A percentile compares a stretch with the other conserved stretches of the same genome.
Evolutionary conservation across 2,329 filamentous ascomycete genomes (phyloP).

Genomic region (Trichoderma hamatum): DNA sequence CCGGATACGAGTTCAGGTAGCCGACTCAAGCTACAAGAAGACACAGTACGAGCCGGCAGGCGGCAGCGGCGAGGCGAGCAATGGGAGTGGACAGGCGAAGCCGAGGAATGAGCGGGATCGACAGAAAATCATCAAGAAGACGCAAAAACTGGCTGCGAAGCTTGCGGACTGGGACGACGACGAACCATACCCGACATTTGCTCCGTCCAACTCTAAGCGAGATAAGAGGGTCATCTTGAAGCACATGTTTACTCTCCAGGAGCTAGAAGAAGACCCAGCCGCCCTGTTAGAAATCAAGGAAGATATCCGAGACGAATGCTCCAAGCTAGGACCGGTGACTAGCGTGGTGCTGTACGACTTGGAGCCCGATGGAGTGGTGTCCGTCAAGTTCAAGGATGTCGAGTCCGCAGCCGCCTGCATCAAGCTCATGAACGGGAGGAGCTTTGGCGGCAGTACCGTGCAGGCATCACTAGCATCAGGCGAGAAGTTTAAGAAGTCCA

Average conservation of each 20-base stretch:
- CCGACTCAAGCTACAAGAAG: conserved; percentile 91
- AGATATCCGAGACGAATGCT: conserved; percentile 88
- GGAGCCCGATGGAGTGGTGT: conserved; percentile 82
- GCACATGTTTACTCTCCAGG: conserved; percentile 87
- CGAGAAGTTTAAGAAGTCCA: conserved; percentile 73
- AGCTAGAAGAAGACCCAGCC: conserved; percentile 82
- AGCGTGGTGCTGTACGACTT: conserved; percentile 90
- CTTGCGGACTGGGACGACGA: conserved; percentile 96
- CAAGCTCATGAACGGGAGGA: conserved; percentile 75
- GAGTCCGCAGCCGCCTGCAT: conserved; percentile 75
- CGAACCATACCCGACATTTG: conserved; percentile 57
- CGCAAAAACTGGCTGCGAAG: conserved; percentile 87
- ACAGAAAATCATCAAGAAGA: conserved; percentile 88
- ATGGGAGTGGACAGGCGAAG: conserved; percentile 41
- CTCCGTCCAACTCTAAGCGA: conserved; percentile 56
- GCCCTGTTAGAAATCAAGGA: conserved; percentile 90
- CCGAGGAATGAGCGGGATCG: conserved; percentile 68
- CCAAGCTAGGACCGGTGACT: conserved; percentile 82
- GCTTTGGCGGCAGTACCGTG: conserved; percentile 73
- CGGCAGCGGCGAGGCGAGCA: conserved; percentile 29
- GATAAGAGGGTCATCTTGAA: conserved; percentile 86
- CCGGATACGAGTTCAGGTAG: conserved; percentile 78
- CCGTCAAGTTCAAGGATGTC: conserved; percentile 75
- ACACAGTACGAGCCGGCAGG: conserved; percentile 64
- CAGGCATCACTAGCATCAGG: conserved; percentile 72